Evolutionary conservation across 768 basidiomycete genomes (phyloP).

Genomic region (Termitomyces sp.): DNA sequence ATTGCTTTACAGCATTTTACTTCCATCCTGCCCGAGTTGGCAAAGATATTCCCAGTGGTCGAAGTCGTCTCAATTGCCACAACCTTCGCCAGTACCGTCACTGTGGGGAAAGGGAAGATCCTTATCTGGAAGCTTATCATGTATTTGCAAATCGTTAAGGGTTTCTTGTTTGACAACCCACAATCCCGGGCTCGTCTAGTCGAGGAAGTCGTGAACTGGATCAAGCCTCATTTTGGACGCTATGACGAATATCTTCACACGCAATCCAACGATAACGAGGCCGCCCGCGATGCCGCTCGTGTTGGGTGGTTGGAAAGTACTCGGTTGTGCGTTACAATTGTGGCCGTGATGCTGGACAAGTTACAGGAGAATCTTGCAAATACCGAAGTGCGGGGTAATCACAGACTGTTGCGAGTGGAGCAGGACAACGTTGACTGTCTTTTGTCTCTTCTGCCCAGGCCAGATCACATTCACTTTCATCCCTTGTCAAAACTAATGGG

Average conservation of each 20-base stretch:
- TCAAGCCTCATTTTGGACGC: slow-evolving; percentile 91
- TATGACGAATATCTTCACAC: slow-evolving; percentile 80
- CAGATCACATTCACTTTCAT: slow-evolving; percentile 20
- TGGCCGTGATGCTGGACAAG: slow-evolving; percentile 89
- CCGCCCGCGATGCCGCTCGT: slow-evolving; percentile 67
- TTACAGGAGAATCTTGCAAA: slow-evolving; percentile 78
- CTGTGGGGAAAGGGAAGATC: slow-evolving; percentile 78
- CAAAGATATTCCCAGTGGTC: slow-evolving; percentile 73
- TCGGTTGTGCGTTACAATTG: slow-evolving; percentile 85
- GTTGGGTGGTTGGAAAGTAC: slow-evolving; percentile 88
- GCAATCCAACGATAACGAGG: slow-evolving; percentile 64
- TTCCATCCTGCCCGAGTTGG: slow-evolving; percentile 84
- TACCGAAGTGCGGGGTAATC: slow-evolving; percentile 60
- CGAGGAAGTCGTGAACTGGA: slow-evolving; percentile 88
- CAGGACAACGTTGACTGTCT: slow-evolving; percentile 91
- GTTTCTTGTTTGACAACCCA: slow-evolving; percentile 82
- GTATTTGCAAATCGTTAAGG: slow-evolving; percentile 88
- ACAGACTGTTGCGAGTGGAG: slow-evolving; percentile 66
- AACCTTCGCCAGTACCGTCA: slow-evolving; percentile 82
- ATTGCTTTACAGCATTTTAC: slow-evolving; percentile 93
- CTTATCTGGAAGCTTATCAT: slow-evolving; percentile 93
- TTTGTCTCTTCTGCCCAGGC: slow-evolving; percentile 82
- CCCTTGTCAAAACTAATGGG: slow-evolving; percentile 3
- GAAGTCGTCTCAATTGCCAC: slow-evolving; percentile 88
- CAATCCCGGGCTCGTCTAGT: slow-evolving; percentile 78